These are phyloP conservation scores for Salix brachista DNA, from an alignment of 345 rosid genomes.

Conservation along the genomic window DNA sequence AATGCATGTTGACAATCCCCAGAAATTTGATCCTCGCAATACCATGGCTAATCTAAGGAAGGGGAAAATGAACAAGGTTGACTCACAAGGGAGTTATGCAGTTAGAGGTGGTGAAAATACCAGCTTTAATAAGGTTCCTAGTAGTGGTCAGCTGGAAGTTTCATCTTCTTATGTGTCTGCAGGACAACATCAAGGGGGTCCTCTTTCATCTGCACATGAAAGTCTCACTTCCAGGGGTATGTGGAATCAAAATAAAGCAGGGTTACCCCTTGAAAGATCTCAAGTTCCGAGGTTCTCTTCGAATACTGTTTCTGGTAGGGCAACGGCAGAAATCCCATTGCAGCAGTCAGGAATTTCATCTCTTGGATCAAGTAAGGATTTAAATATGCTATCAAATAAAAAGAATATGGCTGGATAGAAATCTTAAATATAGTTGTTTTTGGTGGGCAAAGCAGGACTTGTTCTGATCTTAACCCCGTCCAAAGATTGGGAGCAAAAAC, in stretches of 20 bases:
- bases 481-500: not conserved
- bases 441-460: not conserved
- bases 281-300: conserved; percentile 49
- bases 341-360: conserved; percentile 37
- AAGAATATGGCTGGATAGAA: not conserved
- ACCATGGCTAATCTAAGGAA: conserved; percentile 41
- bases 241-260: conserved; percentile 46
- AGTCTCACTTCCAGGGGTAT: conserved; percentile 32
- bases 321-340: conserved; percentile 31
- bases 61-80: conserved; percentile 66
- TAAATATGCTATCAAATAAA: not conserved
- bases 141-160: conserved; percentile 45
- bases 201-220: conserved; percentile 34
- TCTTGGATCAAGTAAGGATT: conserved; percentile 38
- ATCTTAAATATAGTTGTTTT: not conserved
- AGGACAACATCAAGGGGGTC: conserved; percentile 39
- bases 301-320: conserved; percentile 32
- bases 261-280: conserved; percentile 42
- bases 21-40: conserved; percentile 43
- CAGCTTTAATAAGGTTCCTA: conserved; percentile 30
- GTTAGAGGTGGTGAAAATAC: conserved; percentile 37
- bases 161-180: conserved; percentile 29
- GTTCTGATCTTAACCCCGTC: not conserved
- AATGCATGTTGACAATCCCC: conserved; percentile 45
- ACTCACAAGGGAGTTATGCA: conserved; percentile 42